Evolutionary conservation across 192 early-diverging fungal species (phyloP).

Genomic region (Helicostylum pulchrum): DNA sequence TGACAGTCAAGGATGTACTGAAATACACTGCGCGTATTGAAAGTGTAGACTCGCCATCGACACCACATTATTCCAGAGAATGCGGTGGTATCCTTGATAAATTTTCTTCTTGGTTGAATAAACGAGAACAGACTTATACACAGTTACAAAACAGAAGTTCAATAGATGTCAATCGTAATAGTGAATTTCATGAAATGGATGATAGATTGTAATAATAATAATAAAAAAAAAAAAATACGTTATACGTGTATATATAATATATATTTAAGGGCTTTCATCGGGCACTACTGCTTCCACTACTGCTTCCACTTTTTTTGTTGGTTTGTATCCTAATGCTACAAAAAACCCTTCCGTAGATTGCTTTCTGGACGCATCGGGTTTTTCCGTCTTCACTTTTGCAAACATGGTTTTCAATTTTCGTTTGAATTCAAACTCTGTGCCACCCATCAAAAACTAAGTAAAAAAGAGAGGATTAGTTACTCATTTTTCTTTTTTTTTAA

Average conservation of each 20-base stretch:
- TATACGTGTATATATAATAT: too few species aligned
- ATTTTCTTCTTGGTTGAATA: neutral
- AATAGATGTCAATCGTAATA: neutral
- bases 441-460: slow-evolving; percentile 59
- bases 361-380: slow-evolving; percentile 64
- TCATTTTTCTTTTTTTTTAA: slow-evolving; percentile 1
- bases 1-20: slow-evolving; percentile 77
- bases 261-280: too few species aligned
- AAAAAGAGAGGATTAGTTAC: neutral
- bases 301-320: neutral
- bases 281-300: too few species aligned
- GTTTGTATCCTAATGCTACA: slow-evolving; percentile 54
- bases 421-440: slow-evolving; percentile 47
- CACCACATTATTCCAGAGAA: neutral
- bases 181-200: slow-evolving; percentile 7
- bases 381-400: slow-evolving; percentile 57
- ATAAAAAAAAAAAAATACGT: too few species aligned
- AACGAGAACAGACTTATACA: neutral
- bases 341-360: slow-evolving; percentile 71
- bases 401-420: slow-evolving; percentile 47
- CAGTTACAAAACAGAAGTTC: slow-evolving; percentile 14
- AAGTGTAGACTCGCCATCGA: slow-evolving; percentile 3
- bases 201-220: too few species aligned
- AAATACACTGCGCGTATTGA: slow-evolving; percentile 54
- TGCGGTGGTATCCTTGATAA: slow-evolving; percentile 13